A percentile compares a stretch with the other conserved stretches of the same genome.
Conservation (phyloP, 352 stramenopile genomes). For the Phytophthora fragariaefolia region DNA sequence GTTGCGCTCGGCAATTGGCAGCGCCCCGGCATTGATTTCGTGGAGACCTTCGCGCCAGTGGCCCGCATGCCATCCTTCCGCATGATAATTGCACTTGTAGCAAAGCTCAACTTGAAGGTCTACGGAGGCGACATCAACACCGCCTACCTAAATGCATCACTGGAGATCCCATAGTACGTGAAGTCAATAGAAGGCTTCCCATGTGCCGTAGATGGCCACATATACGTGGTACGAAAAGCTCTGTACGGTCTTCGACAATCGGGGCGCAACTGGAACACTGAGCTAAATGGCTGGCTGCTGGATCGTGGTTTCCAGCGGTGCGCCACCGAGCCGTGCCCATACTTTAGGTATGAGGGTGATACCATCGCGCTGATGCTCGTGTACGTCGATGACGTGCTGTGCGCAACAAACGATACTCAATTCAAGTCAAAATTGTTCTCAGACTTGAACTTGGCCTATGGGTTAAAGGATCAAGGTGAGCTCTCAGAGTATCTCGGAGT, state of each 20-base stretch:
- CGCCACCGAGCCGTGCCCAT: conserved; percentile 13
- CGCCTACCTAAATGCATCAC: conserved; percentile 5
- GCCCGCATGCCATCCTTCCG: conserved; percentile 6
- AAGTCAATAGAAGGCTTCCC: conserved; percentile 4
- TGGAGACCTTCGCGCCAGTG: background rate
- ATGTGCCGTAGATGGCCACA: background rate
- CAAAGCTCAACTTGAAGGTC: background rate
- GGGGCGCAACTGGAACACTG: conserved; percentile 10
- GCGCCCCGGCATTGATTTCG: conserved; percentile 3
- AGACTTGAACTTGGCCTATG: conserved; percentile 1
- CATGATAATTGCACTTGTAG: background rate
- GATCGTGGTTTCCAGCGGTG: background rate
- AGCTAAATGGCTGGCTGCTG: conserved; percentile 3
- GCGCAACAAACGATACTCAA: background rate
- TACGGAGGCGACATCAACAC: conserved; percentile 14
- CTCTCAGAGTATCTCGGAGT: conserved; percentile 9
- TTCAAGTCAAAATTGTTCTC: conserved; percentile 8
- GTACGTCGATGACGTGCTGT: conserved; percentile 15
- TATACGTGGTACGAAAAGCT: conserved; percentile 13
- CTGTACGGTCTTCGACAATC: conserved; percentile 15
- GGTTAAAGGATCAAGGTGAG: conserved; percentile 10
- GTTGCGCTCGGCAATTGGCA: conserved; percentile 11
- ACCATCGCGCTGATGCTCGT: conserved; percentile 6
- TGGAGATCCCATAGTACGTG: conserved; percentile 10
- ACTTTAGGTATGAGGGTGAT: conserved; percentile 15